Conservation (phyloP, 306 rosid genomes). For the Fragaria iinumae region DNA sequence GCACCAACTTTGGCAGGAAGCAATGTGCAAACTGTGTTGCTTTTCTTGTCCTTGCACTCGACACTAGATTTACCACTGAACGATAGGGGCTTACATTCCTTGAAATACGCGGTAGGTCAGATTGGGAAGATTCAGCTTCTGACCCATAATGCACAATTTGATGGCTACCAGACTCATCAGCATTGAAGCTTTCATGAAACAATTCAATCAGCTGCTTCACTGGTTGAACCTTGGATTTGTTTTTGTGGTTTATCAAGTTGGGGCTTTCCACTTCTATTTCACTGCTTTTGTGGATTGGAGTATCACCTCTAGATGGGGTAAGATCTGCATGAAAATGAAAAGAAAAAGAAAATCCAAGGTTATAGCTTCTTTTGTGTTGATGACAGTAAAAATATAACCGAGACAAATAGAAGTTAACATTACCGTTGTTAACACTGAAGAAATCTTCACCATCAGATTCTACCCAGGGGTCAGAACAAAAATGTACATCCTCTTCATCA, state of each 20-base stretch:
- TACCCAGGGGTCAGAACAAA: constrained; percentile 28
- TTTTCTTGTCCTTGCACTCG: constrained; percentile 17
- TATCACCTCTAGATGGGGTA: constrained; percentile 29
- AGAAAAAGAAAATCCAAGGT: neutral
- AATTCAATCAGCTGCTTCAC: constrained; percentile 43
- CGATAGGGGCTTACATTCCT: neutral
- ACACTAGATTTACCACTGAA: constrained; percentile 8
- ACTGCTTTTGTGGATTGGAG: constrained; percentile 22
- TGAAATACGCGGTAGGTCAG: constrained; percentile 8
- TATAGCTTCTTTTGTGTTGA: neutral
- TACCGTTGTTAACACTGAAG: constrained; percentile 51
- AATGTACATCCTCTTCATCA: constrained; percentile 33
- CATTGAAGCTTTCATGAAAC: constrained; percentile 36
- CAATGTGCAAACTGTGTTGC: constrained; percentile 25
- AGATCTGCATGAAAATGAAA: constrained; percentile 30
- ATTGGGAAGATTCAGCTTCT: constrained; percentile 12
- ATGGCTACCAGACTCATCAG: constrained; percentile 9
- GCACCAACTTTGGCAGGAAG: constrained; percentile 38
- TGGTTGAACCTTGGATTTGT: constrained; percentile 2
- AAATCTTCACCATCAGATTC: constrained; percentile 55
- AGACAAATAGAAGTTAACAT: neutral
- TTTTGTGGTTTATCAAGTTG: neutral
- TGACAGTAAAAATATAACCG: neutral
- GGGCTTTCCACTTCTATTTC: neutral
- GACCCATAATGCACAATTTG: constrained; percentile 4